Conservation (phyloP, 23 red algal species). For the Gracilaria gracilis region DNA sequence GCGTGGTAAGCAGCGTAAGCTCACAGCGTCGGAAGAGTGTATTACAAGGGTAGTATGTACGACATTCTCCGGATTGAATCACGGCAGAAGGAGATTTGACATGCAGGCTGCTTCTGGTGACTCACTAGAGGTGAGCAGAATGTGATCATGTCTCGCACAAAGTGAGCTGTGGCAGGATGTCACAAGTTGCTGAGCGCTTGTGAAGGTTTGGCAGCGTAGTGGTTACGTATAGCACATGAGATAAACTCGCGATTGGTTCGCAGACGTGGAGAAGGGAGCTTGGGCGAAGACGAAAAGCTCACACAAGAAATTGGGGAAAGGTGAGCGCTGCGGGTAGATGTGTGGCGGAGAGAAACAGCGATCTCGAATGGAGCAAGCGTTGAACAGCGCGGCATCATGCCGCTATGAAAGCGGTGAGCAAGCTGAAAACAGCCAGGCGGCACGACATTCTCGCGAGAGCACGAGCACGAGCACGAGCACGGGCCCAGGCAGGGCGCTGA, state of each 20-base stretch:
- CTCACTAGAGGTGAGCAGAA: too few relatives aligned
- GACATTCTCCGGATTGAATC: too few relatives aligned
- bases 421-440: background rate
- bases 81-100: too few relatives aligned
- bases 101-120: too few relatives aligned
- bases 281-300: background rate
- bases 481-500: too few relatives aligned
- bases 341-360: slow-evolving; percentile 4
- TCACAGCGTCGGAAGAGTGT: too few relatives aligned
- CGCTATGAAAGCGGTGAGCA: background rate
- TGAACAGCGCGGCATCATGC: background rate
- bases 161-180: background rate
- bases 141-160: background rate
- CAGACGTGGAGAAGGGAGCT: background rate
- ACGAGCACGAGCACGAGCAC: too few relatives aligned
- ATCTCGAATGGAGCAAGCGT: background rate
- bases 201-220: too few relatives aligned
- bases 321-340: too few relatives aligned
- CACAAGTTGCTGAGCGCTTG: background rate
- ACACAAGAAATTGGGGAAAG: background rate
- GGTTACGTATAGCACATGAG: slow-evolving; percentile 2
- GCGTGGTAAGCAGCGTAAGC: too few relatives aligned
- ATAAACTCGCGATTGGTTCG: too few relatives aligned
- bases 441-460: background rate
- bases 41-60: too few relatives aligned